phyloP scores from a whole-genome alignment of 1,284 basidiomycete genomes.

The Trichosporon faecale region DNA sequence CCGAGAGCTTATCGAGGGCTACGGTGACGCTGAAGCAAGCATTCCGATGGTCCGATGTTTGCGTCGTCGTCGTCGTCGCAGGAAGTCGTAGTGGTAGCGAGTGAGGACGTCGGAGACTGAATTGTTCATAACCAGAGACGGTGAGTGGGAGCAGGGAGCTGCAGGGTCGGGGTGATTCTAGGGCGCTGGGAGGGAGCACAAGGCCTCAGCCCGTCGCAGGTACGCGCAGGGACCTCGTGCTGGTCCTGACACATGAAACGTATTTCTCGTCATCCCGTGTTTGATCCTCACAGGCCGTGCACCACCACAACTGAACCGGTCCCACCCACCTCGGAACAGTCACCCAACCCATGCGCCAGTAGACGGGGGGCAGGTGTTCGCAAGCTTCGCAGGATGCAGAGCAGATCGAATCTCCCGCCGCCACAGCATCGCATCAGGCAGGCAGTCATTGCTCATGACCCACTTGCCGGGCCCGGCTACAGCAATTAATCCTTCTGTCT shows the following conservation, averaged over 20 bases:
- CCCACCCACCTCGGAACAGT: neutral
- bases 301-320: neutral
- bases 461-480: neutral
- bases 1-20: neutral
- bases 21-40: slow-evolving; percentile 3
- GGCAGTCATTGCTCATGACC: neutral
- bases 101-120: neutral
- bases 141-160: neutral
- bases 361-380: neutral
- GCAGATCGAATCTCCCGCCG: slow-evolving; percentile 1
- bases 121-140: neutral
- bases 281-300: slow-evolving; percentile 6
- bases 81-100: neutral
- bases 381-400: neutral
- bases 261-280: slow-evolving; percentile 10
- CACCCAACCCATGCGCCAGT: neutral
- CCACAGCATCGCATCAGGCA: neutral
- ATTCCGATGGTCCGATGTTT: slow-evolving; percentile 7
- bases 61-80: neutral
- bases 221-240: neutral
- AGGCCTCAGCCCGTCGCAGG: neutral
- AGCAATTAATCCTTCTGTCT: neutral
- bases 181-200: neutral
- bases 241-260: slow-evolving; percentile 4
- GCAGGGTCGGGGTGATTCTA: neutral